phyloP scores from a whole-genome alignment of 148 eudicot genomes.

The Heliamphora exappendiculata region DNA sequence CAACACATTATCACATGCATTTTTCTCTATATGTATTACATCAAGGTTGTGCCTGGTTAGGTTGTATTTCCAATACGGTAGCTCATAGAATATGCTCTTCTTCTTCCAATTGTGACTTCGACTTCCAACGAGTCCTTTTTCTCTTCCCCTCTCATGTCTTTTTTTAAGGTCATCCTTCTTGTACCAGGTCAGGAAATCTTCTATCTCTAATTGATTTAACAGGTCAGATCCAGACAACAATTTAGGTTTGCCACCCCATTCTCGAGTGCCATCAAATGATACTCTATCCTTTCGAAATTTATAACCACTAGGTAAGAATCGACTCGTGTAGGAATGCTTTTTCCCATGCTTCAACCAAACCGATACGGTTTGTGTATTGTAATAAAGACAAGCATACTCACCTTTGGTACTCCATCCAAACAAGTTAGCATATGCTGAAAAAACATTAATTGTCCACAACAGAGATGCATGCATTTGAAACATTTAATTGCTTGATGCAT shows the following conservation, averaged over 20 bases:
- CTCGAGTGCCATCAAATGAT: not conserved
- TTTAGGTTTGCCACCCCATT: not conserved
- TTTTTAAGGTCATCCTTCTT: not conserved
- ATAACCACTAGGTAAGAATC: too few relatives aligned
- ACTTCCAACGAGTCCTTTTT: not conserved
- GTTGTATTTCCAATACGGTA: slow-evolving; percentile 16
- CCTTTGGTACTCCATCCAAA: not conserved
- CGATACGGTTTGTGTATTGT: not conserved
- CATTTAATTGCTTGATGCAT: too few relatives aligned
- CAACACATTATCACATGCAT: slow-evolving; percentile 11
- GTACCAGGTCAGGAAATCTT: not conserved
- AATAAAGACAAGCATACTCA: not conserved
- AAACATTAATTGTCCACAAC: too few relatives aligned
- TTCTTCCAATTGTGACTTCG: not conserved
- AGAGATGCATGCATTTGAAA: too few relatives aligned
- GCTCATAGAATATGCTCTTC: slow-evolving; percentile 10
- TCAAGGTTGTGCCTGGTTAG: slow-evolving; percentile 13
- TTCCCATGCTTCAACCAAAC: not conserved
- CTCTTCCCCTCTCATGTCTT: not conserved
- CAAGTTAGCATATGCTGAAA: not conserved
- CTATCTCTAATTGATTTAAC: not conserved
- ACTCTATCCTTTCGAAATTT: too few relatives aligned
- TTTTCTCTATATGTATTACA: slow-evolving; percentile 27
- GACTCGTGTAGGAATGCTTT: not conserved
- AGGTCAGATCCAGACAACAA: not conserved